Percentiles rank a stretch among this genome's conserved stretches.
Conservation (phyloP, 2,329 filamentous ascomycete species). For the Pseudocercospora fijiensis region DNA sequence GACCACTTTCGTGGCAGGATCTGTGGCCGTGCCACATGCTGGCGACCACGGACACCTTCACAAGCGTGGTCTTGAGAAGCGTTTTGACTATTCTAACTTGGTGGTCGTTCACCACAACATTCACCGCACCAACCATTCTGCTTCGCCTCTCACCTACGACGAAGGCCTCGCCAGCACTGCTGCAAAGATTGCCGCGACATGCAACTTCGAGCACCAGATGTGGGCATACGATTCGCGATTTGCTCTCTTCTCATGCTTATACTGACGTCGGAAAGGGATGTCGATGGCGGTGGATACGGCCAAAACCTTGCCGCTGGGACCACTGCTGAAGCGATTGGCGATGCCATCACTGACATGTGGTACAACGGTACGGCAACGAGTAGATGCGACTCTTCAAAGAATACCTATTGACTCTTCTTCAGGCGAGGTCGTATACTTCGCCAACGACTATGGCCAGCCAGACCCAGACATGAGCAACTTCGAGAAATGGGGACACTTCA, state of each 20-base stretch:
- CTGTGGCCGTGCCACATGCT: background rate
- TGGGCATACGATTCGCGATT: constrained; percentile 48
- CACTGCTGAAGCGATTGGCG: constrained; percentile 55
- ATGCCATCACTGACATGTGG: constrained; percentile 75
- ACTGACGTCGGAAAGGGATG: constrained; percentile 42
- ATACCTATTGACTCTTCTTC: background rate
- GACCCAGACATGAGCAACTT: constrained; percentile 62
- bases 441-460: constrained; percentile 35
- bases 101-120: constrained; percentile 19
- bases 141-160: constrained; percentile 62
- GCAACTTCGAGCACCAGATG: constrained; percentile 73
- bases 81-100: constrained; percentile 11
- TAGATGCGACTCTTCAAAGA: too few relatives aligned
- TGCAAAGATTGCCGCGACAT: constrained; percentile 59
- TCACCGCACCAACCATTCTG: constrained; percentile 20
- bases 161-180: constrained; percentile 63
- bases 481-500: constrained; percentile 68
- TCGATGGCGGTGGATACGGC: constrained; percentile 68
- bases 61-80: constrained; percentile 7
- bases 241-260: background rate
- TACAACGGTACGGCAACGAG: constrained; percentile 59
- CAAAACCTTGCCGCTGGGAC: constrained; percentile 82
- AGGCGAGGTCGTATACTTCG: constrained; percentile 62
- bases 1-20: background rate
- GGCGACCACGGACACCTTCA: constrained; percentile 3